These are phyloP conservation scores for Colletotrichum coccodes DNA, from an alignment of 2,329 filamentous ascomycete genomes.

Conservation along the genomic window DNA sequence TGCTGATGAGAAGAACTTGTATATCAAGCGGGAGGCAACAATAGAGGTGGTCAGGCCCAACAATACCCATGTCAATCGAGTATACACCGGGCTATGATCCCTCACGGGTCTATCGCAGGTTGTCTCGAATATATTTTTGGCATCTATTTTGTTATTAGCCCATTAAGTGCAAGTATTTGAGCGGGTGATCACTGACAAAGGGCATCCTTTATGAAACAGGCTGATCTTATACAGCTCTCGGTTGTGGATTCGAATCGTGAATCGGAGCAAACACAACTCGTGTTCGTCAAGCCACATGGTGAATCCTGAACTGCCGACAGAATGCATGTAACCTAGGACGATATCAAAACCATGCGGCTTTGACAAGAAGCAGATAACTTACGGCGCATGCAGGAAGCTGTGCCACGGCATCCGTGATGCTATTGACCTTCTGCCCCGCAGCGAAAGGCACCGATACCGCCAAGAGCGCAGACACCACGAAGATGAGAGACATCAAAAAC, in stretches of 20 bases:
- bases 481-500: neutral
- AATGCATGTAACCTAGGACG: conserved; percentile 12
- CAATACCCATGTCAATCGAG: conserved; percentile 12
- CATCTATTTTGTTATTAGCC: neutral
- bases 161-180: neutral
- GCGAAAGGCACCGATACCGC: neutral
- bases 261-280: conserved; percentile 21
- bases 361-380: neutral
- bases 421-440: conserved; percentile 14
- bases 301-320: conserved; percentile 13
- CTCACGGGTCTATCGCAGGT: conserved; percentile 21
- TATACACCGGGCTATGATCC: conserved; percentile 17
- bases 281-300: conserved; percentile 13
- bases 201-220: conserved; percentile 20
- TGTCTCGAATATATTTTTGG: conserved; percentile 18
- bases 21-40: conserved; percentile 45
- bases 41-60: conserved; percentile 36
- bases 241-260: conserved; percentile 13
- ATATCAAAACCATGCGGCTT: neutral
- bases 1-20: conserved; percentile 38
- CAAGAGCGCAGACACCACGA: neutral
- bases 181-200: conserved; percentile 9
- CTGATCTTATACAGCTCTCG: conserved; percentile 16
- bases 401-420: conserved; percentile 26
- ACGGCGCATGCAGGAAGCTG: conserved; percentile 44